Base-by-base conservation (phyloP, 2,329 filamentous ascomycete species). In the Stemphylium vesicarium region DNA sequence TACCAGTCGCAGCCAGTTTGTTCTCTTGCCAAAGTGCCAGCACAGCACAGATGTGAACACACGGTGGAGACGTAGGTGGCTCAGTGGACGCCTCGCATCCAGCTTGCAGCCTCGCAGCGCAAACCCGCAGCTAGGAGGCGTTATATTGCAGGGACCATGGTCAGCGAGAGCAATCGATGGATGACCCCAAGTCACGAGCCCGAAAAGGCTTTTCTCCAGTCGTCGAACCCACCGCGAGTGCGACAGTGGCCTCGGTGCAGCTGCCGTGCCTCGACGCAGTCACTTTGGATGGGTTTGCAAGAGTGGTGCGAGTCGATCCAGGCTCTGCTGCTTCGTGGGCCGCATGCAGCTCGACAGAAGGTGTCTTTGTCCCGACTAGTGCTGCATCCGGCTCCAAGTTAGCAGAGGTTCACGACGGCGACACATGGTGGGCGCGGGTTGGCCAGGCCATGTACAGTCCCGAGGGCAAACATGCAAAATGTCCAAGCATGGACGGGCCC, bases 31-130 rank as follows among this genome's bases (percentile, higher is more conserved):
- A 55, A 35, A 41, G 51, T 58, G 58, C 62, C 68, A 71, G 59
- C 63, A 60, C 61, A 70, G 63, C 62, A 68, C 53, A 39, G 49
- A 36, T 53, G 55, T 51, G 61, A 55, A 60, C 52, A 66, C 42
- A 38, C 6, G 57, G 26, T 53, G 61, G 59, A 50, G 55, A 39
- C 38, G n/a, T 18, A 26, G 29, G 37, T 36, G 32, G 24, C 45
- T 46, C 43, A 47, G 37, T 58, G 56, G 56, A 56, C 48, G 53
- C 57, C 45, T 60, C 50, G 50, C 50, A 57, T 52, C 49, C 50
- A 48, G 43, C 48, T 50, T 44, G 56, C 61, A 60, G 62, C 53
- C 53, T 58, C 42, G 55, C 58, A 54, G 53, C 50, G 55, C 56
- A 57, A 52, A 41, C 48, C 47, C 57, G 54, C 53, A 52, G 50